Base-by-base conservation (phyloP, 768 basidiomycete species). In the Auricularia auricula-judae region DNA sequence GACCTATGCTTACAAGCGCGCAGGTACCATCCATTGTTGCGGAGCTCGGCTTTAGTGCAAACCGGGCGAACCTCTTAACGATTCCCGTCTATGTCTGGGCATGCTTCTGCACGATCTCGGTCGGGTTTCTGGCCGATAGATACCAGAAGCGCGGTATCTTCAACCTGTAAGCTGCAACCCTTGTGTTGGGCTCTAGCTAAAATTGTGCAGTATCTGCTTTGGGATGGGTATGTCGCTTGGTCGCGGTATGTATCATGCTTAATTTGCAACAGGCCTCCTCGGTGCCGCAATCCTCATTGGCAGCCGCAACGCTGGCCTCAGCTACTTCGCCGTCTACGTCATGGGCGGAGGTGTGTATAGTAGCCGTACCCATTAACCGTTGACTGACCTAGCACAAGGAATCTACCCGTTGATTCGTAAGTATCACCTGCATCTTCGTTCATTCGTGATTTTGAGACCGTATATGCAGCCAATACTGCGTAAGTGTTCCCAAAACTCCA, bases 81-180 rank as follows among this genome's bases (percentile, higher is more conserved):
- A 87, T 91, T 3, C 90, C 89, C 0, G 87, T 90, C 44, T 92
- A 91, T 69, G 79, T 79, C 4, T 78, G 84, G 54, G 90, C 89
- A 11, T 86, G 87, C 67, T 75, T 85, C 29, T 72, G 84, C 51
- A 91, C 89, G 3, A 87, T 84, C 70, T 62, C 73, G 0, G 83
- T 89, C 39, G 87, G 87, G 3, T 86, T 78, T 71, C 61, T 78
- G 7, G 87, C 87, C 1, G 88, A 91, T 71, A 77, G 81, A 61
- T 78, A 80, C 65, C 83, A 85, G n/a, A 77, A 78, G 53, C 77
- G 89, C 65, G 87, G 85, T 2, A 76, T 80, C 61, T 81, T 86
- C 67, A 88, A 87, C 70, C 68, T 91, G 86, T 87, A 68, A 51
- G 85, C 67, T 34, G 47, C 47, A 51, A 5, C 1, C 47, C 14